Conservation (phyloP, 2,329 filamentous ascomycete genomes). For the Arthrobotrys entomopaga region DNA sequence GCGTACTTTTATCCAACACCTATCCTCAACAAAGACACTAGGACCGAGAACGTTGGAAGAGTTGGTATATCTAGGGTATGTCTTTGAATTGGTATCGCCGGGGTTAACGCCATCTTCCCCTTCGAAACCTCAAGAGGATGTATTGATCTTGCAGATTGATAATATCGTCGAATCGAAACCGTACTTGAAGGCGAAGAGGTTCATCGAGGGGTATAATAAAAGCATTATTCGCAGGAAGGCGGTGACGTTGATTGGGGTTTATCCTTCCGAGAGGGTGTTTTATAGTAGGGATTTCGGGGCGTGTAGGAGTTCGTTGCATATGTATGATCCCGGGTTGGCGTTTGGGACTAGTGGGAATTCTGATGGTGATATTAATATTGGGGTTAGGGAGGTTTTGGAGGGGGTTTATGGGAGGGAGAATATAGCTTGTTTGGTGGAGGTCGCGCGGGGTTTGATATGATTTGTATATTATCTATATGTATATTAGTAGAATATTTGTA, state of each 20-base stretch:
- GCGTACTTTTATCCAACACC: slow-evolving; percentile 14
- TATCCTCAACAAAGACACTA: slow-evolving; percentile 6
- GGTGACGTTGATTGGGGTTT: slow-evolving; percentile 39
- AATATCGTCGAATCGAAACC: slow-evolving; percentile 53
- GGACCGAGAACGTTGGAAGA: slow-evolving; percentile 34
- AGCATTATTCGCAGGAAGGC: neutral
- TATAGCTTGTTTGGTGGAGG: neutral
- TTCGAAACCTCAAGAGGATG: neutral
- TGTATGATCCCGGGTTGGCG: slow-evolving; percentile 35
- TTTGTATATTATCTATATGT: no score
- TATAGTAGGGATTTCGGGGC: slow-evolving; percentile 33
- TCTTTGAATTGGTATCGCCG: slow-evolving; percentile 35
- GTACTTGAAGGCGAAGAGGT: slow-evolving; percentile 45
- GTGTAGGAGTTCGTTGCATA: slow-evolving; percentile 34
- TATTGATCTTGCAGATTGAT: slow-evolving; percentile 45
- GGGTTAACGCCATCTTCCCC: slow-evolving; percentile 1
- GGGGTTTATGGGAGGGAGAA: slow-evolving; percentile 29
- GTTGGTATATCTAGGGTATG: slow-evolving; percentile 37
- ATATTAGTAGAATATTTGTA: no score
- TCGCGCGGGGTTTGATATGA: no score
- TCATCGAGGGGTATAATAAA: slow-evolving; percentile 37
- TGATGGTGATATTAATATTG: neutral
- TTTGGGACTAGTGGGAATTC: neutral
- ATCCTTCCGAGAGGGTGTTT: slow-evolving; percentile 48
- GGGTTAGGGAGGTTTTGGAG: slow-evolving; percentile 11